Percentiles rank a stretch among this genome's conserved stretches.
Conservation (phyloP, 805 yeast species). For the Teunomyces cretensis region DNA sequence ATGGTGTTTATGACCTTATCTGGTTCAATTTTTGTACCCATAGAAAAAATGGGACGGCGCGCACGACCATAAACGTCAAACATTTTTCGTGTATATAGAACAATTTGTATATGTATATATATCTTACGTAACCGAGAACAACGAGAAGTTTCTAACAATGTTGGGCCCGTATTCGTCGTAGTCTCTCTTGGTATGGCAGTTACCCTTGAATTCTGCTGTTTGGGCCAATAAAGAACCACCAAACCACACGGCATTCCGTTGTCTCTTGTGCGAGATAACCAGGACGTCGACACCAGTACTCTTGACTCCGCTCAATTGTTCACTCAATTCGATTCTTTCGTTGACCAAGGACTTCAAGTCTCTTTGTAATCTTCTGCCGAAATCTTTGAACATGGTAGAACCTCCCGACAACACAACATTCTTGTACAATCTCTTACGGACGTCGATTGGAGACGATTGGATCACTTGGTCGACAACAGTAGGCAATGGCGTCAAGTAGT, state of each 20-base stretch:
- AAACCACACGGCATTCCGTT: conserved; percentile 98
- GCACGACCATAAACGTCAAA: conserved; percentile 2
- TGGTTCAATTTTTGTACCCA: background rate
- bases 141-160: conserved; percentile 94
- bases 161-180: conserved; percentile 98
- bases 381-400: conserved; percentile 97
- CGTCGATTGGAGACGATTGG: conserved; percentile 95
- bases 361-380: conserved; percentile 95
- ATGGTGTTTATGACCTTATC: background rate
- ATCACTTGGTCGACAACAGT: conserved; percentile 94
- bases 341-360: conserved; percentile 86
- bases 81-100: background rate
- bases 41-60: conserved; percentile 3
- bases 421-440: conserved; percentile 91
- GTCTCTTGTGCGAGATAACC: conserved; percentile 95
- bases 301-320: conserved; percentile 68
- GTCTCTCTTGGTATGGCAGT: conserved; percentile 95
- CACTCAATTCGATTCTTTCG: conserved; percentile 82
- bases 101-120: background rate
- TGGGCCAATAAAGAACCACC: conserved; percentile 97
- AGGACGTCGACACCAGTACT: conserved; percentile 96
- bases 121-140: conserved; percentile 79
- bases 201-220: conserved; percentile 93
- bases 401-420: conserved; percentile 97
- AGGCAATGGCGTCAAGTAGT: conserved; percentile 93